Evolutionary conservation across 2,329 filamentous ascomycete genomes (phyloP).

Genomic region (Aspergillus fijiensis): DNA sequence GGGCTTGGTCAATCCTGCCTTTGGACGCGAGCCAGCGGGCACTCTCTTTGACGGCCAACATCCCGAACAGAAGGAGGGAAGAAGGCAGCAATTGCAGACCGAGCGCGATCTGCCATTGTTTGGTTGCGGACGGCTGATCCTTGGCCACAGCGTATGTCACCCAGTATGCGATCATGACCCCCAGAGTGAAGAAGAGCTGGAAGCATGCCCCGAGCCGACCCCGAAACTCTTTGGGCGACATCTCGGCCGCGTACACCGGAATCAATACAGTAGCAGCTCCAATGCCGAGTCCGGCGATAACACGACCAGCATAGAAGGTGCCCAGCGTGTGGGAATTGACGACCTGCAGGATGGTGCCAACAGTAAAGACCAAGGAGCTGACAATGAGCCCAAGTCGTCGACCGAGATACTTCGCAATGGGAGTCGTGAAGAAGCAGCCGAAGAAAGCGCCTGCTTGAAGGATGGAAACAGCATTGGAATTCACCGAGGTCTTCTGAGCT

Average conservation of each 20-base stretch:
- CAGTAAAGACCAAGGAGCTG: constrained; percentile 41
- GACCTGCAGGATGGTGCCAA: constrained; percentile 47
- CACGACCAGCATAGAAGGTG: constrained; percentile 48
- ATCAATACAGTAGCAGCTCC: constrained; percentile 46
- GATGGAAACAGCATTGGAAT: constrained; percentile 50
- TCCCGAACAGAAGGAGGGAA: constrained; percentile 49
- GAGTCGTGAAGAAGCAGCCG: constrained; percentile 50
- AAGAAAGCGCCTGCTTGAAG: constrained; percentile 54
- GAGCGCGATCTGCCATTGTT: constrained; percentile 54
- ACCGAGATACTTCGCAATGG: constrained; percentile 46
- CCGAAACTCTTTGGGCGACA: constrained; percentile 43
- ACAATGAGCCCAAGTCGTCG: constrained; percentile 47
- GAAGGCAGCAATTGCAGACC: constrained; percentile 51
- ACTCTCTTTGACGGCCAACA: constrained; percentile 52
- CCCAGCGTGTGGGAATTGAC: constrained; percentile 46
- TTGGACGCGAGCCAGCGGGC: constrained; percentile 50
- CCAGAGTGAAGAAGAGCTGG: constrained; percentile 41
- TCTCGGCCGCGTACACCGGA: constrained; percentile 44
- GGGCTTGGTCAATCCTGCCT: constrained; percentile 48
- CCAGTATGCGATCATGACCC: constrained; percentile 44
- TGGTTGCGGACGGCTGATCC: constrained; percentile 39
- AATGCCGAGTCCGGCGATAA: constrained; percentile 49
- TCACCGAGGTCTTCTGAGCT: constrained; percentile 43
- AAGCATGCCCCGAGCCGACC: constrained; percentile 42
- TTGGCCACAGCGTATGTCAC: constrained; percentile 51